A percentile compares a stretch with the other conserved stretches of the same genome.
These are phyloP conservation scores for Tricholoma flavovirens DNA, from an alignment of 768 basidiomycete species.

Conservation along the genomic window DNA sequence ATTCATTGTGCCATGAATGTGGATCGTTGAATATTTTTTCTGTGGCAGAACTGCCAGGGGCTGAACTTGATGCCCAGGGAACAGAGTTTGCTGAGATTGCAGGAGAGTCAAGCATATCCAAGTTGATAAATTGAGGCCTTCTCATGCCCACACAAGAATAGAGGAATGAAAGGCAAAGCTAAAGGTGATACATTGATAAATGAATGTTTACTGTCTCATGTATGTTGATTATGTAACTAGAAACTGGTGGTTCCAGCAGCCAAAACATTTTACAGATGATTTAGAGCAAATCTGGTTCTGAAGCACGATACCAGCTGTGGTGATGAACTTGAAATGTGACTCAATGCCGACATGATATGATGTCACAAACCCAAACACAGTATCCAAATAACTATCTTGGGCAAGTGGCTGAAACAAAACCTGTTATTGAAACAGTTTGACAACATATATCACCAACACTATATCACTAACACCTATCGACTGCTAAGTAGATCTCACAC, in stretches of 20 bases:
- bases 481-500: no score
- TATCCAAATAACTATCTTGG: not conserved
- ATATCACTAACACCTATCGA: no score
- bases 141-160: slow-evolving; percentile 18
- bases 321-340: slow-evolving; percentile 13
- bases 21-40: slow-evolving; percentile 41
- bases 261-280: not conserved
- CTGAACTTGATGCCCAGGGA: slow-evolving; percentile 21
- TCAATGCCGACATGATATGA: not conserved
- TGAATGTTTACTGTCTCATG: not conserved
- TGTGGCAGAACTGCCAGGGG: slow-evolving; percentile 35
- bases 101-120: slow-evolving; percentile 36
- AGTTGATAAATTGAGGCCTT: slow-evolving; percentile 28
- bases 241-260: slow-evolving; percentile 2
- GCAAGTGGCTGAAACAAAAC: not conserved
- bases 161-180: not conserved
- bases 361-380: not conserved
- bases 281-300: no score
- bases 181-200: not conserved
- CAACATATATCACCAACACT: no score
- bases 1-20: slow-evolving; percentile 31
- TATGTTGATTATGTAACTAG: slow-evolving; percentile 1
- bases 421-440: not conserved
- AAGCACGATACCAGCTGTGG: not conserved
- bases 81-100: slow-evolving; percentile 27